Evolutionary conservation across 2,329 filamentous ascomycete genomes (phyloP), one percentile per base, ranked within the genome.

Genomic region (Fusarium sp.): DNA sequence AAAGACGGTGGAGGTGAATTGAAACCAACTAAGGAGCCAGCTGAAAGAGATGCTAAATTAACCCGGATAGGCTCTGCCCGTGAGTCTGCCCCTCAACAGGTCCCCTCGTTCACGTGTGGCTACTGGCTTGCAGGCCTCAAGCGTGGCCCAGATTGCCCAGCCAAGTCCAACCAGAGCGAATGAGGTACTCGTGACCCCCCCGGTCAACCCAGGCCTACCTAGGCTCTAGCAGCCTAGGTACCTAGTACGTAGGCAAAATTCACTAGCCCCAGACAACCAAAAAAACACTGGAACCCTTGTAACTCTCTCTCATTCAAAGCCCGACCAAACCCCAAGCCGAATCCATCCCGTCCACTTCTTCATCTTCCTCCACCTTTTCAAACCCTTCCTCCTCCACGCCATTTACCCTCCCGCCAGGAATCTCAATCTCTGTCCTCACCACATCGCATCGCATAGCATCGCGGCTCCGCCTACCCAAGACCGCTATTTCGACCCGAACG

Each of bases 191-290:
- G 62, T 70, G 66, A 67, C 49, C 62, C 56, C 35, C 39, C 50
- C 47, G 27, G 27, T 44, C 32, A 54, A 52, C 40, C 62, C 46
- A 57, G 41, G 33, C 20, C 20, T n/a, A n/a, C 57, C 50, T 37
- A 63, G 25, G 25, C 22, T 23, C 22, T 23, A 23, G 22, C 22
- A 23, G 22, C 22, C 22, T 23, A 23, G 22, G 22, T 23, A 23
- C 22, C 10, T 11, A 27, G 25, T 27, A 27, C 9, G 25, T 27
- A 27, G 63, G 57, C 57, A 68, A 68, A 62, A 66, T 62, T 62
- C 56, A 63, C 59, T 65, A 70, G 65, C 56, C 60, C 64, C 68
- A 58, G 56, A 67, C 54, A 70, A 70, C 56, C 47, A 69, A 70
- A 71, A 71, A 20, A 67, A 58, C 46, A 52, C 41, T 62, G 56